Base-by-base conservation (phyloP, 2,329 filamentous ascomycete species). In the Trichoderma asperellum region DNA sequence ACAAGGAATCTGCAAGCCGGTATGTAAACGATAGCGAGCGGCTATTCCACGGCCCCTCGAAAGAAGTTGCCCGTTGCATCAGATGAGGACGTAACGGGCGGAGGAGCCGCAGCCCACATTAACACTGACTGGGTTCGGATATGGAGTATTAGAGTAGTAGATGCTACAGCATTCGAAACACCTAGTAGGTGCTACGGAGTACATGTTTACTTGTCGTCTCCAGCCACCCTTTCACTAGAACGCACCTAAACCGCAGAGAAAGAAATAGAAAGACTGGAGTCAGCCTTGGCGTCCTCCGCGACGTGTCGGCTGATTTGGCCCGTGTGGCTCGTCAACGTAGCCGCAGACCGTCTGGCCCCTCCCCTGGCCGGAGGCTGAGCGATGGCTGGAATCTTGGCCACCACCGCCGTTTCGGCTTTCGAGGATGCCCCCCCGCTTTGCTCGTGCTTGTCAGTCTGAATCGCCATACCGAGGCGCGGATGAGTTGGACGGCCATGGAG, bases 271-370 rank as follows among this genome's bases (percentile, higher is more conserved):
- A 24, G 40, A 10, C 37, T 43, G 6, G 40, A 69, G 27, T 69
- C 60, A 64, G 67, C 60, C 67, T 69, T 40, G 67, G 58, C 66
- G 58, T 40, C 47, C 24, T 37, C 12, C 63, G n/a, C 43, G 21
- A 21, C 40, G 27, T 11, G 64, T 59, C 64, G 55, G 55, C 64
- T 59, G 64, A 59, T 67, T 49, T 34, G 40, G 35, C 53, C 29
- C 21, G 8, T 24, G 52, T 56, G 52, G 34, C 62, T 65, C 24
- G 35, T n/a, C 10, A 37, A 24, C 40, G 40, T 16, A 49, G 47
- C 47, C 8, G 47, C 47, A 43, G 40, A 52, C 58, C 53, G 52
- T 67, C 18, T 55, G 53, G 40, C 40, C 63, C 47, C n/a, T 24
- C 40, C 16, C 29, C 47, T 32, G 49, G 49, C 10, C 24, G 27